A percentile compares a stretch with the other conserved stretches of the same genome.
These are phyloP conservation scores for Lipomyces sp. DNA, from an alignment of 805 yeast species.

Conservation along the genomic window DNA sequence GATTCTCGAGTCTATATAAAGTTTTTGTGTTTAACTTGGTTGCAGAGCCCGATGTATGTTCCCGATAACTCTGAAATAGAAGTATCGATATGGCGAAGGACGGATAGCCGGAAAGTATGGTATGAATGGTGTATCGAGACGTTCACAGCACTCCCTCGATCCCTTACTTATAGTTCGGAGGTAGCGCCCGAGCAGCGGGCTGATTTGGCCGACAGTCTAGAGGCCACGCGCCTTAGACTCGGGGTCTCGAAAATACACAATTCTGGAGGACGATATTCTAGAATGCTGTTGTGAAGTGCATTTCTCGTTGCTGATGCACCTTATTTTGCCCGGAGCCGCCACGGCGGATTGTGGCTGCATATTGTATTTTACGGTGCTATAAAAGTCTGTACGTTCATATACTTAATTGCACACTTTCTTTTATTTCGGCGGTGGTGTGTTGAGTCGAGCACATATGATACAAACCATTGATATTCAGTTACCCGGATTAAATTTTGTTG, in stretches of 20 bases:
- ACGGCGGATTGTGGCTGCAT: too few relatives aligned
- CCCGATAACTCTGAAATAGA: slow-evolving; percentile 56
- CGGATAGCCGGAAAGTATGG: slow-evolving; percentile 50
- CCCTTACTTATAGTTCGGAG: slow-evolving; percentile 17
- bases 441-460: too few relatives aligned
- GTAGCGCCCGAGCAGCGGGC: slow-evolving; percentile 17
- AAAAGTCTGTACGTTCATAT: too few relatives aligned
- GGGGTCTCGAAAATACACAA: slow-evolving; percentile 35
- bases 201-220: slow-evolving; percentile 12
- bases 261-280: slow-evolving; percentile 31
- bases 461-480: too few relatives aligned
- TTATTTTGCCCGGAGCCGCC: too few relatives aligned
- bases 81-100: slow-evolving; percentile 50
- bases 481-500: too few relatives aligned
- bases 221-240: slow-evolving; percentile 31
- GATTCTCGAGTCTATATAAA: neutral
- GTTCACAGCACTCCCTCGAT: slow-evolving; percentile 40
- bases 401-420: too few relatives aligned
- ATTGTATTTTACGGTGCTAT: too few relatives aligned
- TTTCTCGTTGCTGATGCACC: too few relatives aligned
- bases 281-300: slow-evolving; percentile 30
- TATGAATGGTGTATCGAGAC: slow-evolving; percentile 64
- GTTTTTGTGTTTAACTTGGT: neutral
- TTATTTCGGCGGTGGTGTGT: too few relatives aligned
- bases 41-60: slow-evolving; percentile 36